A percentile compares a stretch with the other conserved stretches of the same genome.
Evolutionary conservation across 176 grass and related monocot genomes (phyloP).

Genomic region (Pharus latifolius): DNA sequence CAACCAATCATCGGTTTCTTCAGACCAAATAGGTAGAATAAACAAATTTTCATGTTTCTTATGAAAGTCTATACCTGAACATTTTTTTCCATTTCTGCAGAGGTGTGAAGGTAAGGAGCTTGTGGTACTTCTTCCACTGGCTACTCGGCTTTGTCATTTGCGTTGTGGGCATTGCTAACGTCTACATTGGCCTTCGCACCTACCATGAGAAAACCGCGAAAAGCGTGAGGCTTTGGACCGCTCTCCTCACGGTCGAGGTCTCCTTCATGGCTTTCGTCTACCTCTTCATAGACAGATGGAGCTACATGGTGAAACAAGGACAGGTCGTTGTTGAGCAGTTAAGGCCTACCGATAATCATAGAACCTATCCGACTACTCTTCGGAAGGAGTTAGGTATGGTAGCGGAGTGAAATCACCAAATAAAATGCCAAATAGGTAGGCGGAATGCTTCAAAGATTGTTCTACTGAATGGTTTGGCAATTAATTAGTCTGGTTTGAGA

Average conservation of each 20-base stretch:
- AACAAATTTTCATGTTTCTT: background rate
- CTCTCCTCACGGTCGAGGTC: conserved; percentile 73
- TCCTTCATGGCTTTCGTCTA: conserved; percentile 58
- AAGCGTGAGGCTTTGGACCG: conserved; percentile 59
- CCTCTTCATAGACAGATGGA: conserved; percentile 74
- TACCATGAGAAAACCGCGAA: conserved; percentile 66
- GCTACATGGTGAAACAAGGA: conserved; percentile 70
- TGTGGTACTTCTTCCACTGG: conserved; percentile 88
- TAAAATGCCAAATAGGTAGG: background rate
- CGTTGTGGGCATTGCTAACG: conserved; percentile 49
- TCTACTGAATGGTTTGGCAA: background rate
- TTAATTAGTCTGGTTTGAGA: conserved; percentile 29
- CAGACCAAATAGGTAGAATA: conserved; percentile 60
- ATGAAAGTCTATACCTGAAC: background rate
- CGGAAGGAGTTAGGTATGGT: conserved; percentile 31
- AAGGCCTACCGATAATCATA: conserved; percentile 30
- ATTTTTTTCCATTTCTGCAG: conserved; percentile 18
- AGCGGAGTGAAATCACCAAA: conserved; percentile 13
- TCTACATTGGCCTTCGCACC: conserved; percentile 66
- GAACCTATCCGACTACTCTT: conserved; percentile 44
- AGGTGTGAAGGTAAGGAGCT: conserved; percentile 55
- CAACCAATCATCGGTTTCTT: conserved; percentile 85
- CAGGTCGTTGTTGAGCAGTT: conserved; percentile 56
- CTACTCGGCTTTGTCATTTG: conserved; percentile 47
- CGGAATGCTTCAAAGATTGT: background rate